These are phyloP conservation scores for Aspergillus pseudoglaucus DNA, from an alignment of 2,329 filamentous ascomycete genomes.

Conservation along the genomic window DNA sequence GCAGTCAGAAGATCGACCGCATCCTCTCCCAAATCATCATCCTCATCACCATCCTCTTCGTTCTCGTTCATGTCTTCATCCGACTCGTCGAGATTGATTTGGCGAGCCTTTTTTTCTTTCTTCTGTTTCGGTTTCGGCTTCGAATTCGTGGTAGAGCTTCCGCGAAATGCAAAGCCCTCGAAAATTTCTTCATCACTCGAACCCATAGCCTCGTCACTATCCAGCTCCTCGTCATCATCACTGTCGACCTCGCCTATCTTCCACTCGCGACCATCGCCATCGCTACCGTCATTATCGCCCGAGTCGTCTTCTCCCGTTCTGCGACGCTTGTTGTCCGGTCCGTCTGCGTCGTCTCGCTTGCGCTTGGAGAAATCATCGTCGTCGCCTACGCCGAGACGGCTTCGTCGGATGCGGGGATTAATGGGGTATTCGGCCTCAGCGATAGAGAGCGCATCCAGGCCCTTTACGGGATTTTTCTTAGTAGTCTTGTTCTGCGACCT, in stretches of 20 bases:
- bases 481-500: conserved; percentile 14
- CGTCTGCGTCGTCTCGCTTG: conserved; percentile 35
- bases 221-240: conserved; percentile 62
- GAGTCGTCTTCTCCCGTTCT: conserved; percentile 37
- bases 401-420: conserved; percentile 47
- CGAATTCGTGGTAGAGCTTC: conserved; percentile 43
- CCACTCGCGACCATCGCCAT: conserved; percentile 83
- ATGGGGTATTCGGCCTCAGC: conserved; percentile 54
- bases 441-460: conserved; percentile 58
- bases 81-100: conserved; percentile 47
- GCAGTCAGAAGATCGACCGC: conserved; percentile 58
- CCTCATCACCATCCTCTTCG: conserved; percentile 40
- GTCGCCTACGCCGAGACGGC: conserved; percentile 54
- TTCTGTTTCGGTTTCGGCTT: conserved; percentile 28
- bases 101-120: conserved; percentile 21
- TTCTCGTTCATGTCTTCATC: conserved; percentile 41
- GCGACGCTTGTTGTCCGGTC: conserved; percentile 41
- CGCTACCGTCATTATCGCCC: conserved; percentile 66
- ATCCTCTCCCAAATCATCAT: conserved; percentile 58
- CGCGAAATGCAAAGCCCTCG: conserved; percentile 65
- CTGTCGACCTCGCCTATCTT: conserved; percentile 63
- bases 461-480: conserved; percentile 43
- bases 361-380: conserved; percentile 35
- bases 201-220: conserved; percentile 78
- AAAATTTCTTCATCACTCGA: conserved; percentile 83